Conservation (phyloP, 768 basidiomycete genomes). For the Rhodotorula paludigena region DNA sequence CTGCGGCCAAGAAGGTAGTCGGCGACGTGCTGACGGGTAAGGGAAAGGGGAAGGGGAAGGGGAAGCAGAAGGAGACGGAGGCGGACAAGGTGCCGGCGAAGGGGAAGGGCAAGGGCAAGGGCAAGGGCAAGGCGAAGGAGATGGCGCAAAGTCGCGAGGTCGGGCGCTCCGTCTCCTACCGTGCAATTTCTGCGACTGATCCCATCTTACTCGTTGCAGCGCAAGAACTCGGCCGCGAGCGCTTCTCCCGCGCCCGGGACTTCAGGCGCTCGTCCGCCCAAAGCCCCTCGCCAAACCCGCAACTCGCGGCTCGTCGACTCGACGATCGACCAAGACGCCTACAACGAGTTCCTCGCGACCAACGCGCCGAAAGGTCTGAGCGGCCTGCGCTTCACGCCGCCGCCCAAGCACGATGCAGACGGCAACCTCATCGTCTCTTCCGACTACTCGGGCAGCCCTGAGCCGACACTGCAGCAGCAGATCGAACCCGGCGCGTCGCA, state of each 20-base stretch:
- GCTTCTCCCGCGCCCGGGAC: no score
- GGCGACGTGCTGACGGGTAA: no score
- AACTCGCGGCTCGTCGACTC: background rate
- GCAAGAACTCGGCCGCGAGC: no score
- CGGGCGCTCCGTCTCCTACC: no score
- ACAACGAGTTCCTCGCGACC: background rate
- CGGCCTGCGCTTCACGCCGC: background rate
- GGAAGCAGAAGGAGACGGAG: no score
- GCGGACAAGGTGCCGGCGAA: no score
- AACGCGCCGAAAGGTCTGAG: background rate
- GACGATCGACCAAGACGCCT: background rate
- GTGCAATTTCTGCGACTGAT: background rate
- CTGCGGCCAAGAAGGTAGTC: background rate
- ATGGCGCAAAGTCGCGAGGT: no score
- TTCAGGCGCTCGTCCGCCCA: no score
- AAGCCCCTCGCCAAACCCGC: background rate
- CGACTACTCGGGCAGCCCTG: background rate
- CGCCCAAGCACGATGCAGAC: constrained; percentile 2
- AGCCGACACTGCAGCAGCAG: background rate
- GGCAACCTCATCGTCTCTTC: constrained; percentile 1
- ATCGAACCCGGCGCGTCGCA: no score
- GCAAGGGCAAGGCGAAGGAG: background rate
- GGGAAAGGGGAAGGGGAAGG: background rate
- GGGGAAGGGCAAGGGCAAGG: background rate
- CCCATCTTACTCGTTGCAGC: no score